These are phyloP conservation scores for Kurtzmaniella cleridarum DNA, from an alignment of 805 yeast species.

Conservation along the genomic window DNA sequence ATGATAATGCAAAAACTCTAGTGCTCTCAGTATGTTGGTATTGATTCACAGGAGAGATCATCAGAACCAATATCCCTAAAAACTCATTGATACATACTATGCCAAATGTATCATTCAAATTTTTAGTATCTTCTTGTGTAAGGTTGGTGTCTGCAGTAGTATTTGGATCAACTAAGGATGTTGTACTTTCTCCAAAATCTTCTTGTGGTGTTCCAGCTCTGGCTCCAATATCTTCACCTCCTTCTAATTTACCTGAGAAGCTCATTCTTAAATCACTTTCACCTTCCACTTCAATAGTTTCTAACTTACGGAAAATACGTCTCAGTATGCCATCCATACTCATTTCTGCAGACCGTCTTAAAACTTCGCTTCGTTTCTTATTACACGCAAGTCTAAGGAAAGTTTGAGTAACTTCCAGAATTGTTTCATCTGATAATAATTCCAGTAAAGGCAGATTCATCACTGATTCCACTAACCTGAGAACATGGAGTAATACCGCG, in stretches of 20 bases:
- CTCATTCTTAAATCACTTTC: slow-evolving; percentile 40
- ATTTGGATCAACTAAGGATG: slow-evolving; percentile 1
- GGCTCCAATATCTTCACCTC: slow-evolving; percentile 58
- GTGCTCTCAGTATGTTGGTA: slow-evolving; percentile 84
- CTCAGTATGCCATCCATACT: slow-evolving; percentile 67
- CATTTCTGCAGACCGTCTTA: slow-evolving; percentile 84
- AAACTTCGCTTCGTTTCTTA: slow-evolving; percentile 82
- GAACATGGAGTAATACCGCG: slow-evolving; percentile 78
- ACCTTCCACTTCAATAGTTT: slow-evolving; percentile 17
- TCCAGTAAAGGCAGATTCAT: slow-evolving; percentile 61
- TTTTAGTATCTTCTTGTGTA: slow-evolving; percentile 1
- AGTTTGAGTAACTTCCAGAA: slow-evolving; percentile 86
- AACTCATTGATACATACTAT: slow-evolving; percentile 72
- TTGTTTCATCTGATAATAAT: slow-evolving; percentile 70
- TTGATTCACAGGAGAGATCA: slow-evolving; percentile 77
- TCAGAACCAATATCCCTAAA: slow-evolving; percentile 67
- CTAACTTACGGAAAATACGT: slow-evolving; percentile 57
- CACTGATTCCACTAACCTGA: slow-evolving; percentile 63
- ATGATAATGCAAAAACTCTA: slow-evolving; percentile 72
- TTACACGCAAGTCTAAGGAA: slow-evolving; percentile 90
- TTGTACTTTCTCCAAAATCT: not conserved
- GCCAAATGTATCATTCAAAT: slow-evolving; percentile 41
- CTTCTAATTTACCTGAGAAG: slow-evolving; percentile 43
- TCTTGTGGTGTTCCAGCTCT: slow-evolving; percentile 23
- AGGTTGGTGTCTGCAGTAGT: not conserved